A percentile compares a stretch with the other conserved stretches of the same genome.
These are phyloP conservation scores for Lolium multiflorum DNA, from an alignment of 176 grass and related monocot species.

Conservation along the genomic window DNA sequence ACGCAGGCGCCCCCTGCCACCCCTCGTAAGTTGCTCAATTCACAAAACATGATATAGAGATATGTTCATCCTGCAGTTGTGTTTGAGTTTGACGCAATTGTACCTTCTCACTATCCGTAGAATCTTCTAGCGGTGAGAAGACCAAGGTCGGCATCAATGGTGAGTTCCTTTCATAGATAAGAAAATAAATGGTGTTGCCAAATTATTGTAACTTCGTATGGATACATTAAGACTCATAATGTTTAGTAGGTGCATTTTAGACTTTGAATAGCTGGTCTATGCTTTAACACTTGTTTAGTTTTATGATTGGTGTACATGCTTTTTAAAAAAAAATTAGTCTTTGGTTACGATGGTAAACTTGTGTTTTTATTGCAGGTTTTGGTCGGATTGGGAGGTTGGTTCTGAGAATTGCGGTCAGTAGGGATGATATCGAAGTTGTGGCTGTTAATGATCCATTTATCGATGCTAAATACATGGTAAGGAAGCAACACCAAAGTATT, in stretches of 20 bases:
- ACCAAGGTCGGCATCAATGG: conserved; percentile 88
- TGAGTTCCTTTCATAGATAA: conserved; percentile 43
- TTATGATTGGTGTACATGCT: not conserved
- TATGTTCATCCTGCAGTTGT: not conserved
- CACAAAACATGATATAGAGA: not conserved
- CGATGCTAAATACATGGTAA: conserved; percentile 99
- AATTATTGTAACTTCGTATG: not conserved
- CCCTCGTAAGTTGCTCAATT: conserved; percentile 49
- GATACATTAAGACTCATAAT: not conserved
- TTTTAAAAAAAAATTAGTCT: not conserved
- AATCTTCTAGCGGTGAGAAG: conserved; percentile 58
- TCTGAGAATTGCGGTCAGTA: conserved; percentile 76
- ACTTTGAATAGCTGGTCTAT: conserved; percentile 6
- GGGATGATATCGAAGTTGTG: conserved; percentile 97
- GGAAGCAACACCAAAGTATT: not conserved
- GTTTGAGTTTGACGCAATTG: conserved; percentile 15
- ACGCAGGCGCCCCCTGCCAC: conserved; percentile 56
- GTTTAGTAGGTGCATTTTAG: not conserved
- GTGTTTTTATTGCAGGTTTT: conserved; percentile 62
- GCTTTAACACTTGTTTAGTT: conserved; percentile 3
- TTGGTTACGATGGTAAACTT: not conserved
- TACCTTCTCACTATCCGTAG: conserved; percentile 41
- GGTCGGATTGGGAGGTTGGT: conserved; percentile 95
- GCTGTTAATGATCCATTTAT: conserved; percentile 98
- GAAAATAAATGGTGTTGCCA: not conserved